Evolutionary conservation across 2,329 filamentous ascomycete species (phyloP), one percentile per base, ranked within the genome.

Genomic region (Xylariomycetidae sp.): DNA sequence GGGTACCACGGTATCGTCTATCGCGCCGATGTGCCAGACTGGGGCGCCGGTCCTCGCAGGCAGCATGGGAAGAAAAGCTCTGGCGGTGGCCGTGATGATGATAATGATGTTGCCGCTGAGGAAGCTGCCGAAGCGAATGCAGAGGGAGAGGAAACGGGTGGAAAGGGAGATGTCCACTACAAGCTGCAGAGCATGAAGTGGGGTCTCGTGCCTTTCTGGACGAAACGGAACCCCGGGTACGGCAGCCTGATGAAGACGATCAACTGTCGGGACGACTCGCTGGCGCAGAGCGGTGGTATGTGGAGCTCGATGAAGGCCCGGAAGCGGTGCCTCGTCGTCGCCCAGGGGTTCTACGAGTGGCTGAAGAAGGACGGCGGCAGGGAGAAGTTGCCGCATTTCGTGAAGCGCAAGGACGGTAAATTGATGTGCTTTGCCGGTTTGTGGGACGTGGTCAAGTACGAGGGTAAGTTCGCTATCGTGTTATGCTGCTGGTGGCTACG

Each of bases 311-410:
- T 97, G 85, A 96, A 96, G 64, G 79, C 81, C 41, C 77, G 74
- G 47, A 95, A 96, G 63, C 74, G 92, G 18, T 97, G 92, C 57
- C 70, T 97, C 15, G 79, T 97, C 8, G 56, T 95, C 5, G 88
- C 86, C 8, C 84, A 96, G 59, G 92, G 92, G 2, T 98, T 97
- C 61, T 98, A 88, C 53, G 92, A 98, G 61, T 97, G 92, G 92
- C 66, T 94, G 39, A 90, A 90, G 60, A 86, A 82, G 50, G 82
- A 51, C 15, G 76, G 50, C 34, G 70, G 51, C 6, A 89, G 85
- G 47, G 83, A 92, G 34, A 94, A 87, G 62, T 65, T 90, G 2
- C 90, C 92, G 9, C 80, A 97, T 59, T 96, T 80, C 50, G 75
- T 88, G 15, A 89, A 82, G 61, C 72, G 88, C 17, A 85, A 80